Evolutionary conservation across 1,284 basidiomycete species (phyloP).

Genomic region (Apiotrichum siamense): DNA sequence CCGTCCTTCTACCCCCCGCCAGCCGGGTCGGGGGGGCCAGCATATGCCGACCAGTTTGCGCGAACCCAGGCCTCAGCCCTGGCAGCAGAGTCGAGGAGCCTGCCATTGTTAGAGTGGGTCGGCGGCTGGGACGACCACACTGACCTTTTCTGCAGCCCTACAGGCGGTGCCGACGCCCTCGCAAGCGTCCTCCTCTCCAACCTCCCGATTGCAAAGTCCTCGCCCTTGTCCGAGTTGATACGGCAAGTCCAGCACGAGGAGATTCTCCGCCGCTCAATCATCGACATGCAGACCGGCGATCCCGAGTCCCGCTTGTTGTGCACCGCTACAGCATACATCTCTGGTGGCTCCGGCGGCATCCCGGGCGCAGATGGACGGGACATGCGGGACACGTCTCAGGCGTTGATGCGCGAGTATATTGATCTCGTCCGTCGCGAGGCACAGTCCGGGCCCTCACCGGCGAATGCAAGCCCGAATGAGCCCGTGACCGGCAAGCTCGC

Average conservation of each 20-base stretch:
- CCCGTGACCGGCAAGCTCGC: constrained; percentile 2
- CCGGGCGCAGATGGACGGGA: not conserved
- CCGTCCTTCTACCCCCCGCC: not conserved
- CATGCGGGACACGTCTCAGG: too few relatives aligned
- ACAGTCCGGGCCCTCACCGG: not conserved
- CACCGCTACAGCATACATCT: not conserved
- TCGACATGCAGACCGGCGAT: not conserved
- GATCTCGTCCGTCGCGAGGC: not conserved
- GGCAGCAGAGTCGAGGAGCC: not conserved
- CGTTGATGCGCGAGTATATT: not conserved
- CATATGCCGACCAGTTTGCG: not conserved
- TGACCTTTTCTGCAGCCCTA: not conserved
- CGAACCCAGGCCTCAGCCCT: not conserved
- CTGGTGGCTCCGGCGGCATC: not conserved
- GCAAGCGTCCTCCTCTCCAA: constrained; percentile 1
- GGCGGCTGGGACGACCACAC: too few relatives aligned
- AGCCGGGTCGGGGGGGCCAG: not conserved
- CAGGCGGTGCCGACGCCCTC: not conserved
- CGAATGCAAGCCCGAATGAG: not conserved
- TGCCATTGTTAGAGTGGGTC: not conserved
- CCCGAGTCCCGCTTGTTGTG: constrained; percentile 2
- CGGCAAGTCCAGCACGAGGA: not conserved
- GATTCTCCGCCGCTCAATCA: not conserved
- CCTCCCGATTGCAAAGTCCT: not conserved
- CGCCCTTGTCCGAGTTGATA: not conserved